Base-by-base conservation (phyloP, 169 alveolate genomes). In the Toxoplasma gondii region DNA sequence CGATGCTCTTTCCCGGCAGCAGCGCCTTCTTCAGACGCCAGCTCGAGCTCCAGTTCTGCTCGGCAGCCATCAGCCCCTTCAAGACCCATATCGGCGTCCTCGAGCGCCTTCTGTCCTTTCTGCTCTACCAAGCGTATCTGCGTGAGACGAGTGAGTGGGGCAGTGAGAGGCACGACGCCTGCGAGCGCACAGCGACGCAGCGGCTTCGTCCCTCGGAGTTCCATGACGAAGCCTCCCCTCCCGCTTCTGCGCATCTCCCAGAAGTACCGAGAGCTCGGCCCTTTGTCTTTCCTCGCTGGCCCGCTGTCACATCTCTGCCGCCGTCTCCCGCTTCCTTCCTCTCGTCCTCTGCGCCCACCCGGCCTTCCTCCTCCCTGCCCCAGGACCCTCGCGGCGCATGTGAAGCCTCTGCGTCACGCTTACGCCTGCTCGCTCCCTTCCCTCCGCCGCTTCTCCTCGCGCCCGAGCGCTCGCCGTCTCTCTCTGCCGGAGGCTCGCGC, bases 51-150 rank as follows among this genome's bases (percentile, higher is more conserved):
- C 90, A 43, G 69, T 44, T 38, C 64, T 82, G 44, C 64, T 4
- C 90, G 36, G 90, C 53, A 9, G 53, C 90, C 41, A 39, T 43
- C 29, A 41, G 1, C 67, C 44, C 64, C 17, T 49, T 82, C 41
- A 41, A 31, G 1, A n/a, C 5, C 67, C 90, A 82, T 38, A 34
- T 82, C 38, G 69, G 39, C 19, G 41, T 41, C 36, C 67, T 82
- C n/a, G 90, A 82, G 36, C 67, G 9, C 64, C 39, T 82, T 38
- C 90, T 82, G 38, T 43, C 90, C 67, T 82, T 82, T 31, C 90
- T 82, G 19, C 90, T 82, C 67, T 38, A 22, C 38, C 90, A 24
- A 12, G 64, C 90, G 27, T 82, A 38, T 39, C 67, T 82, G 38
- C 84, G 17, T 9, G 43, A 31, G 31, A 44, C 84, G 39, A 44